Conservation (phyloP, 2,329 filamentous ascomycete genomes). For the Xylariales sp. region DNA sequence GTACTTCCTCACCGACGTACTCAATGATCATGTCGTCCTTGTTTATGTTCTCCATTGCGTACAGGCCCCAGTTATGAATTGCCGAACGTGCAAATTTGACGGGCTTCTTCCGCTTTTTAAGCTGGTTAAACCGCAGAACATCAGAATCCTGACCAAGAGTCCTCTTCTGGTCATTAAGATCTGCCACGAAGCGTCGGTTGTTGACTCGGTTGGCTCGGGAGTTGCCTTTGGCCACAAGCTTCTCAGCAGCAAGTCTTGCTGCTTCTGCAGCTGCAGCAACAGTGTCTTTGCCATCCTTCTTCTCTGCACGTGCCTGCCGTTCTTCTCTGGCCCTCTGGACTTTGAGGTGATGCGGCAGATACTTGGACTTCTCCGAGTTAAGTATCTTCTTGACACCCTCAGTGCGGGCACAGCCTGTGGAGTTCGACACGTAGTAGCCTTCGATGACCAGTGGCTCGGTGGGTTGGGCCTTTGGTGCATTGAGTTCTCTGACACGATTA, state of each 20-base stretch:
- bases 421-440: conserved; percentile 78
- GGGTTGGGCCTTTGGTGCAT: conserved; percentile 31
- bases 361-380: conserved; percentile 96
- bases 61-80: conserved; percentile 98
- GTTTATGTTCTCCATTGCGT: conserved; percentile 94
- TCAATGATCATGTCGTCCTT: conserved; percentile 99
- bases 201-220: conserved; percentile 93
- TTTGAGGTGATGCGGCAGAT: conserved; percentile 94
- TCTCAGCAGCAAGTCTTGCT: conserved; percentile 70
- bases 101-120: conserved; percentile 99
- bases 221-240: conserved; percentile 78
- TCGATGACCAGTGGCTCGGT: conserved; percentile 43
- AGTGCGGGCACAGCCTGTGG: conserved; percentile 80
- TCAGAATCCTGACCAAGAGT: conserved; percentile 79
- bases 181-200: conserved; percentile 88
- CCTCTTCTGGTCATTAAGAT: conserved; percentile 93
- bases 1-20: conserved; percentile 95
- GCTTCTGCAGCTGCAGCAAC: conserved; percentile 64
- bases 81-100: conserved; percentile 96
- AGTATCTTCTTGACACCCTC: conserved; percentile 94
- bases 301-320: conserved; percentile 68
- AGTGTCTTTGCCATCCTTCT: conserved; percentile 62
- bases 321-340: conserved; percentile 89
- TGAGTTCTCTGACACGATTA: conserved; percentile 52
- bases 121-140: conserved; percentile 94